Conservation (phyloP, 257 asterid species). For the Petunia secreta region DNA sequence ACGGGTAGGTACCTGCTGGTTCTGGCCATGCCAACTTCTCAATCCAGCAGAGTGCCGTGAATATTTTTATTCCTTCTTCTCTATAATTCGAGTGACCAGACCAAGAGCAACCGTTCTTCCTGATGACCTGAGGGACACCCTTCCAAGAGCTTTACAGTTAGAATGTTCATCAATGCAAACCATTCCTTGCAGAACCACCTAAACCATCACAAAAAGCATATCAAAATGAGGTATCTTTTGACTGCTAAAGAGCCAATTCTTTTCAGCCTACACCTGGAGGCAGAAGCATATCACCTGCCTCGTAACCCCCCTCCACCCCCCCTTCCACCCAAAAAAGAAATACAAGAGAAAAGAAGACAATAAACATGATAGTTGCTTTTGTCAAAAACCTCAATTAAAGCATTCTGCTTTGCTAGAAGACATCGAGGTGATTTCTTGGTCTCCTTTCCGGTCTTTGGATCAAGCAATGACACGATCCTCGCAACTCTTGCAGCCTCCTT, state of each 20-base stretch:
- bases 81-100: slow-evolving; percentile 59
- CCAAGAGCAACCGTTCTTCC: slow-evolving; percentile 94
- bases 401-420: slow-evolving; percentile 84
- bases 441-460: slow-evolving; percentile 82
- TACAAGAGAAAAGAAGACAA: slow-evolving; percentile 21
- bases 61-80: slow-evolving; percentile 36
- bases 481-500: slow-evolving; percentile 80
- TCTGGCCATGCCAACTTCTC: background rate
- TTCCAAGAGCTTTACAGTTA: slow-evolving; percentile 71
- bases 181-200: slow-evolving; percentile 69
- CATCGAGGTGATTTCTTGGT: slow-evolving; percentile 84
- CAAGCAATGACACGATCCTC: slow-evolving; percentile 70
- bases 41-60: background rate
- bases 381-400: slow-evolving; percentile 71
- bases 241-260: background rate
- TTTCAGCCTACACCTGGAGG: background rate
- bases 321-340: background rate
- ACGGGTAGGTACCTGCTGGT: background rate
- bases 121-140: slow-evolving; percentile 78
- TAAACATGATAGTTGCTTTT: background rate
- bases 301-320: background rate
- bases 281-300: background rate
- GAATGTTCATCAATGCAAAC: slow-evolving; percentile 82
- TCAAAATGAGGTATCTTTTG: slow-evolving; percentile 1
- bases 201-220: slow-evolving; percentile 27